Evolutionary conservation across 1,284 basidiomycete species (phyloP).

Genomic region (Trametes pubescens): DNA sequence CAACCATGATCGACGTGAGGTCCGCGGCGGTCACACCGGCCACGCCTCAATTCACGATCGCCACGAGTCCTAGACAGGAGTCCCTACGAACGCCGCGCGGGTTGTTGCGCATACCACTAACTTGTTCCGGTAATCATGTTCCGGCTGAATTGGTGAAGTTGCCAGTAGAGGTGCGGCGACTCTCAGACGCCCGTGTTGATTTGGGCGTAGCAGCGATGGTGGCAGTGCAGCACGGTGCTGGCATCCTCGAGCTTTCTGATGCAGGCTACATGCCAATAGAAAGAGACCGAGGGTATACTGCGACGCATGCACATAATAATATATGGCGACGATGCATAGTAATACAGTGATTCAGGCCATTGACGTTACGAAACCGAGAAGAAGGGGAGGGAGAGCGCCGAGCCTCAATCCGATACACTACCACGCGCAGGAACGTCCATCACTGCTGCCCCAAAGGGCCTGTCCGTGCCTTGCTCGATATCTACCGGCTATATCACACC

Average conservation of each 20-base stretch:
- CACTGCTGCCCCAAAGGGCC: conserved; percentile 14
- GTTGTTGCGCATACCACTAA: too few species aligned
- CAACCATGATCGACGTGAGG: not conserved
- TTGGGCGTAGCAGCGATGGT: too few species aligned
- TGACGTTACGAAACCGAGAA: conserved; percentile 19
- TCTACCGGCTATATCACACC: conserved; percentile 61
- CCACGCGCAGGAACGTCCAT: not conserved
- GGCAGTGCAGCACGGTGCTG: too few species aligned
- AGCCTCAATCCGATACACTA: conserved; percentile 7
- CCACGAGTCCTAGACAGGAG: too few species aligned
- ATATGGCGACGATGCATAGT: conserved; percentile 26
- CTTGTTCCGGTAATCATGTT: too few species aligned
- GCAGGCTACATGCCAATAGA: too few species aligned
- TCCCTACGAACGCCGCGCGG: too few species aligned
- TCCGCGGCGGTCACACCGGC: not conserved
- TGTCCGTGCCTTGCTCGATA: not conserved
- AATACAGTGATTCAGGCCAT: conserved; percentile 30
- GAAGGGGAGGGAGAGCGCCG: not conserved
- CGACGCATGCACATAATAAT: conserved; percentile 12
- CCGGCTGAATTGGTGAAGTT: too few species aligned
- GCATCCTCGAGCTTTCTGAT: too few species aligned
- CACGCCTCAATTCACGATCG: not conserved
- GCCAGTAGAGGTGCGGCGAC: too few species aligned
- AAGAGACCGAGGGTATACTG: not conserved
- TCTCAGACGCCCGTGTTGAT: too few species aligned